phyloP scores from a whole-genome alignment of 2,329 filamentous ascomycete species.

The Teratosphaeria destructans region DNA sequence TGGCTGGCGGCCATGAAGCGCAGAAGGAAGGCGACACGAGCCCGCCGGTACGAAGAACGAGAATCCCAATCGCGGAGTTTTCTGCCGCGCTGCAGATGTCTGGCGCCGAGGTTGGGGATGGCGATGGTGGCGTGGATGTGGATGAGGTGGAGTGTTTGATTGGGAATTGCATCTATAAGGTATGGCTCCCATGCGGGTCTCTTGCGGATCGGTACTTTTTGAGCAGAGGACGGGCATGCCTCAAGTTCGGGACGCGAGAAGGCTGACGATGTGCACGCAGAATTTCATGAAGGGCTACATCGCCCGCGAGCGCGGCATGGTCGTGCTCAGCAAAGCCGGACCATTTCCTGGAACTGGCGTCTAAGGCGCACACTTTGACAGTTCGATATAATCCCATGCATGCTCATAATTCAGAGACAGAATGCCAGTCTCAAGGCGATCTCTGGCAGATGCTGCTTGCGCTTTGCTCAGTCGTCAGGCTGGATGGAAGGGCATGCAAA shows the following conservation, averaged over 20 bases:
- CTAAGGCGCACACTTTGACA: constrained; percentile 20
- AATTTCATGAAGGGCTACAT: constrained; percentile 98
- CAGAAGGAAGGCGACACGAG: constrained; percentile 51
- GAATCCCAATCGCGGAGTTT: constrained; percentile 76
- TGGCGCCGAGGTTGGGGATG: constrained; percentile 40
- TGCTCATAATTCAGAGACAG: too few species aligned
- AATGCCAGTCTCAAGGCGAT: not conserved
- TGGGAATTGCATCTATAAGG: constrained; percentile 98
- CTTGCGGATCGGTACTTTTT: not conserved
- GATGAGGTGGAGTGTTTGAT: constrained; percentile 94
- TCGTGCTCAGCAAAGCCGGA: constrained; percentile 80
- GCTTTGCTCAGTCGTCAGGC: not conserved
- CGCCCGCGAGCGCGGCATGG: constrained; percentile 74
- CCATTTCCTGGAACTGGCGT: constrained; percentile 87
- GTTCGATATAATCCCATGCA: not conserved
- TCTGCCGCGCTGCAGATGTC: constrained; percentile 71
- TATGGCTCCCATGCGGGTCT: constrained; percentile 31
- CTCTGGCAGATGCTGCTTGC: too few species aligned
- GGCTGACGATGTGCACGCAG: constrained; percentile 34
- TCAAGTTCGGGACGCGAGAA: not conserved
- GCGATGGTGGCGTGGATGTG: constrained; percentile 56
- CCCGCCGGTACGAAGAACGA: constrained; percentile 54
- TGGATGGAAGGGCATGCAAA: not conserved
- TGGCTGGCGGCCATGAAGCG: constrained; percentile 73
- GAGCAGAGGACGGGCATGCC: not conserved